phyloP scores from a whole-genome alignment of 768 basidiomycete species.

The Phallus indusiatus region DNA sequence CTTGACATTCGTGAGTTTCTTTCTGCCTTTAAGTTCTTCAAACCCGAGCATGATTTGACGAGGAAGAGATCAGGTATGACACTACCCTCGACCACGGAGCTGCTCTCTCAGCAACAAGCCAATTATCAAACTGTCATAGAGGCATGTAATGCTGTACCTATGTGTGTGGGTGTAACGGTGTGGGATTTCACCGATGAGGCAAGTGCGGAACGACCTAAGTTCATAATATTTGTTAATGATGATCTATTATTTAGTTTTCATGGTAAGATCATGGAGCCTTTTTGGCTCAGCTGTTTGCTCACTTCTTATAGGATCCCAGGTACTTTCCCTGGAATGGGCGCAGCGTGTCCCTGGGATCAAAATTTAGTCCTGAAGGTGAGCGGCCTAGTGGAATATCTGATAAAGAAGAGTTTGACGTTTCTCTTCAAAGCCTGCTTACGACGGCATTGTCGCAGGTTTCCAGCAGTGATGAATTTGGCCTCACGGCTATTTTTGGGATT shows the following conservation, averaged over 20 bases:
- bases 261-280: constrained; percentile 17
- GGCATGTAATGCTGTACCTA: constrained; percentile 37
- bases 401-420: constrained; percentile 17
- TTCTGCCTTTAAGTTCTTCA: neutral
- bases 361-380: constrained; percentile 13
- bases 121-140: constrained; percentile 49
- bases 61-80: constrained; percentile 27
- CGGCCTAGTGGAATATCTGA: neutral
- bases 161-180: constrained; percentile 29
- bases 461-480: neutral
- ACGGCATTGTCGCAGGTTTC: constrained; percentile 32
- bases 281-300: neutral
- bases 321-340: constrained; percentile 27
- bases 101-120: constrained; percentile 36
- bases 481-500: neutral
- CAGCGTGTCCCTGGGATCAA: constrained; percentile 20
- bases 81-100: constrained; percentile 38
- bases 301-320: constrained; percentile 13
- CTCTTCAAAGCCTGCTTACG: constrained; percentile 36
- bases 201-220: neutral
- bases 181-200: constrained; percentile 35
- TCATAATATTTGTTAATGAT: neutral
- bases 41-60: neutral
- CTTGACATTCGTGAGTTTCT: constrained; percentile 5
- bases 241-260: constrained; percentile 18